Percentiles rank a stretch among this genome's conserved stretches.
Evolutionary conservation across 2,329 filamentous ascomycete species (phyloP).

Genomic region (Fusarium goolgardi): DNA sequence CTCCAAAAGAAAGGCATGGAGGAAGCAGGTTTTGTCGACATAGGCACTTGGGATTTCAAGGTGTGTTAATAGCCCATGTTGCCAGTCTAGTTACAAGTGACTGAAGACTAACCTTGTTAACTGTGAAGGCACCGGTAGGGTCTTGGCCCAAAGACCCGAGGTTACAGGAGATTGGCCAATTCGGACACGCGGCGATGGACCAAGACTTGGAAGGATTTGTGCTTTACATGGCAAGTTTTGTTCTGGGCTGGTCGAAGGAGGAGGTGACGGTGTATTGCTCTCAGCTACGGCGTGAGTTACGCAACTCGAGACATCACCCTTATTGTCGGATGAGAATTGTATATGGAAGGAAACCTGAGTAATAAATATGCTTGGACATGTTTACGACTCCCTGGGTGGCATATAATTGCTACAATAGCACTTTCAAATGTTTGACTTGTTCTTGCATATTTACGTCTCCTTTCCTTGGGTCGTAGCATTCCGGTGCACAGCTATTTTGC

Average conservation of each 20-base stretch:
- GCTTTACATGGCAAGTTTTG: conserved; percentile 22
- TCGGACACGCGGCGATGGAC: conserved; percentile 13
- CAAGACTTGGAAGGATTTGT: conserved; percentile 19
- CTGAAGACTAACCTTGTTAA: not conserved
- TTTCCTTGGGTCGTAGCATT: no score
- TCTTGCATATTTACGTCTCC: no score
- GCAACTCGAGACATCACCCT: conserved; percentile 1
- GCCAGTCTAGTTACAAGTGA: not conserved
- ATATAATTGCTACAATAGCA: no score
- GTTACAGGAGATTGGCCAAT: conserved; percentile 13
- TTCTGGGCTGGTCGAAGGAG: conserved; percentile 24
- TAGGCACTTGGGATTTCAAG: conserved; percentile 7
- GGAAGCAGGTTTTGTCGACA: conserved; percentile 4
- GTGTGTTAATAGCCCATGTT: not conserved
- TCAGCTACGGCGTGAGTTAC: conserved; percentile 22
- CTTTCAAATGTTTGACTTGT: no score
- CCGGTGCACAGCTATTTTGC: no score
- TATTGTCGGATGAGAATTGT: conserved; percentile 25
- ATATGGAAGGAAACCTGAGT: conserved; percentile 19
- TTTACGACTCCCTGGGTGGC: no score
- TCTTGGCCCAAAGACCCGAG: conserved; percentile 11
- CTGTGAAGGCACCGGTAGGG: conserved; percentile 4
- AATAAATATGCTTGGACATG: no score
- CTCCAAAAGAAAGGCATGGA: conserved; percentile 9
- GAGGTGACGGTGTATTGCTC: conserved; percentile 27